Conservation (phyloP, 2,329 filamentous ascomycete species). For the Fusarium setosum region DNA sequence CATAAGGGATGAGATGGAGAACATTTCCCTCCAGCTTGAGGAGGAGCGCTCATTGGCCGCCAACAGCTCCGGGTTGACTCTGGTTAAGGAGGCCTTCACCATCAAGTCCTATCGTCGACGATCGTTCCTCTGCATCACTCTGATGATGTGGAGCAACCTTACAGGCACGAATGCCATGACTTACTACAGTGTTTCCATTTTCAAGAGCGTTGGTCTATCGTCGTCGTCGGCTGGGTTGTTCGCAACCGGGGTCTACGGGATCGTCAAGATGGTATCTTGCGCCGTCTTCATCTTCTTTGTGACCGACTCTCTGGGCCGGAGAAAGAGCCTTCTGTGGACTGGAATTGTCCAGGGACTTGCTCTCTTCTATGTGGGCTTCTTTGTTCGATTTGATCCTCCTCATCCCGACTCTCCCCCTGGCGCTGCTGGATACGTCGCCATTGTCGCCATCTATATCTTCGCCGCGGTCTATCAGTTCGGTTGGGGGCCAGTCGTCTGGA, state of each 20-base stretch:
- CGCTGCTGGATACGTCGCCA: constrained; percentile 13
- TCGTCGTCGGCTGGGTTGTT: constrained; percentile 10
- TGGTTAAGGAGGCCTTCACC: constrained; percentile 69
- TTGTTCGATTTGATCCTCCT: constrained; percentile 15
- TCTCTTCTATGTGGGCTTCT: constrained; percentile 20
- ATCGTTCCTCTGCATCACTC: constrained; percentile 65
- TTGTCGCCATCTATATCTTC: background rate
- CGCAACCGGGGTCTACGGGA: constrained; percentile 13
- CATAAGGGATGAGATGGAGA: constrained; percentile 65
- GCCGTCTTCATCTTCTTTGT: constrained; percentile 2
- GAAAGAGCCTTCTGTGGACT: constrained; percentile 22
- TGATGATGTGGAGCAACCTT: constrained; percentile 71
- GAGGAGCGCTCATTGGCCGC: constrained; percentile 62
- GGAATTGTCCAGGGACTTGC: constrained; percentile 22
- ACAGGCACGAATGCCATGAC: constrained; percentile 46
- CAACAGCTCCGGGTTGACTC: constrained; percentile 56
- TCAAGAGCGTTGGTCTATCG: constrained; percentile 14
- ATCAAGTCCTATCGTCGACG: constrained; percentile 68
- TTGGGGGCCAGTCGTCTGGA: constrained; percentile 18
- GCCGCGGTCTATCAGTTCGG: background rate
- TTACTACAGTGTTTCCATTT: constrained; percentile 6
- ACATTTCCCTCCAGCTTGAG: constrained; percentile 65
- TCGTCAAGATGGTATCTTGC: constrained; percentile 6
- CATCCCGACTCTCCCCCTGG: background rate
- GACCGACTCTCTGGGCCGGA: constrained; percentile 9